Percentiles rank a stretch among this genome's conserved stretches.
These are phyloP conservation scores for Paxillus ammoniavirescens DNA, from an alignment of 768 basidiomycete species.

Conservation along the genomic window DNA sequence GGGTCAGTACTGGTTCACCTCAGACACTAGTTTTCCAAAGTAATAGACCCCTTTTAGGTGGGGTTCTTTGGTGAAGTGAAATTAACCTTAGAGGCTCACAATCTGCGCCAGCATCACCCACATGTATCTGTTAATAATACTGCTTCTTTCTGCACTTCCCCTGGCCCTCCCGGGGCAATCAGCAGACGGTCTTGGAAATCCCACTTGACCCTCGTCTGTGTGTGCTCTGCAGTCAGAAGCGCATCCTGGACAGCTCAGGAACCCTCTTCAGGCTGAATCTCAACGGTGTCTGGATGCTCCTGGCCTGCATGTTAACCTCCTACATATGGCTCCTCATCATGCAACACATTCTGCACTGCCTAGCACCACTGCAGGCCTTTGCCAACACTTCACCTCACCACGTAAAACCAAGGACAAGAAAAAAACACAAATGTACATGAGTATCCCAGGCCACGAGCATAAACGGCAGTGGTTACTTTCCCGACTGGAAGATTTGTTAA, in stretches of 20 bases:
- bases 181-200: no score
- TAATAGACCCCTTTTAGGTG: not conserved
- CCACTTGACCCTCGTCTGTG: no score
- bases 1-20: no score
- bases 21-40: slow-evolving; percentile 36
- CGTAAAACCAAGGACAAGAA: slow-evolving; percentile 8
- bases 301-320: no score
- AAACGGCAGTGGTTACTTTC: not conserved
- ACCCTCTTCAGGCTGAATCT: no score
- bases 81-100: not conserved
- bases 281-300: no score
- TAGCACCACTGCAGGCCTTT: slow-evolving; percentile 10
- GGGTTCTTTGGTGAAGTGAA: not conserved
- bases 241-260: no score
- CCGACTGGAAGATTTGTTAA: not conserved
- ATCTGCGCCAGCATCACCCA: not conserved
- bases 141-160: no score
- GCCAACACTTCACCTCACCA: slow-evolving; percentile 16
- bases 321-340: not conserved
- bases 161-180: no score
- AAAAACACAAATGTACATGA: not conserved
- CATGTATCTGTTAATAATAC: no score
- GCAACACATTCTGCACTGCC: not conserved
- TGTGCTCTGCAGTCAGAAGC: no score
- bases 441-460: not conserved